A percentile compares a stretch with the other conserved stretches of the same genome.
Conservation (phyloP, 2,329 filamentous ascomycete genomes). For the Trichophyton schoenleinii region DNA sequence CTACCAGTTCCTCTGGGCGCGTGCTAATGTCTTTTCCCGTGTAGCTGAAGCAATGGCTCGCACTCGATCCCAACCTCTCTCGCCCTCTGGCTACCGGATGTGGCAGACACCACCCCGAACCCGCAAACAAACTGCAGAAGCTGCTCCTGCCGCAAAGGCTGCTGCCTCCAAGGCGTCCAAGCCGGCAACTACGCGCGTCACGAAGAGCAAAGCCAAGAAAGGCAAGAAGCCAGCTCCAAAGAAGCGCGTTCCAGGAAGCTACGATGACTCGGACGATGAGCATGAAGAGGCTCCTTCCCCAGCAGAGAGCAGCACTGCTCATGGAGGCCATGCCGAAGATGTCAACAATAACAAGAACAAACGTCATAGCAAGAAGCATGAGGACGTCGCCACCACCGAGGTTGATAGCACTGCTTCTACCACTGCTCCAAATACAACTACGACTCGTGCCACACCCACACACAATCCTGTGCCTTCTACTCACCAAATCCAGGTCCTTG, state of each 20-base stretch:
- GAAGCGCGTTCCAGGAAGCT: background rate
- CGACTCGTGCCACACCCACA: background rate
- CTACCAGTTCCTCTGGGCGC: background rate
- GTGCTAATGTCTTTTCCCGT: background rate
- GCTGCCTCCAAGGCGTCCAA: background rate
- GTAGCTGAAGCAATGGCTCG: background rate
- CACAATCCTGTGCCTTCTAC: background rate
- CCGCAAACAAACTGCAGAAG: constrained; percentile 11
- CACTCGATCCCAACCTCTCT: constrained; percentile 18
- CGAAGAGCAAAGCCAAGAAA: background rate
- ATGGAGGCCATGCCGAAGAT: background rate
- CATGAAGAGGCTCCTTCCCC: background rate
- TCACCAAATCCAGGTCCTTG: background rate
- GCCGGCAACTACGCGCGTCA: constrained; percentile 3
- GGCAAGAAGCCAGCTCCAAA: constrained; percentile 5
- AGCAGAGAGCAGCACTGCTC: background rate
- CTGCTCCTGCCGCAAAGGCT: background rate
- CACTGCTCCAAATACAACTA: background rate
- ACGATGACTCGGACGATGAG: background rate
- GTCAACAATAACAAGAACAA: background rate
- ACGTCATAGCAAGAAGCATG: background rate
- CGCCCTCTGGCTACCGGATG: constrained; percentile 23
- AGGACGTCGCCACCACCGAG: background rate
- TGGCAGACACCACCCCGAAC: constrained; percentile 18
- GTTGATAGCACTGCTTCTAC: background rate